phyloP scores from a whole-genome alignment of 2,329 filamentous ascomycete species.

The Aspergillus sp. region DNA sequence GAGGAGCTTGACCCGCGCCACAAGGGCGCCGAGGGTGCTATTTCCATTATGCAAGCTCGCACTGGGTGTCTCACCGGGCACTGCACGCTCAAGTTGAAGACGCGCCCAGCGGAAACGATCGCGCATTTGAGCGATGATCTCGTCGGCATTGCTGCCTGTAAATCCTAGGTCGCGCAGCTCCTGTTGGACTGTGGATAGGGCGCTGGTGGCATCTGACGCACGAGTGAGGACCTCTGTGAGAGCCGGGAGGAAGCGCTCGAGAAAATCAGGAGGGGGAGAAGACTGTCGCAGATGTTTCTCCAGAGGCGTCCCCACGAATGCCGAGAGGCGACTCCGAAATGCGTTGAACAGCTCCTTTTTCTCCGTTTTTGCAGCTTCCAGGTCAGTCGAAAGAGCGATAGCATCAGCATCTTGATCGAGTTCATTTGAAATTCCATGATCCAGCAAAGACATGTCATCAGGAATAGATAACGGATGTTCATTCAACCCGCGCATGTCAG shows the following conservation, averaged over 20 bases:
- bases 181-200: constrained; percentile 33
- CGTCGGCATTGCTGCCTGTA: constrained; percentile 24
- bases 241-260: constrained; percentile 35
- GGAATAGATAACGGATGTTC: constrained; percentile 9
- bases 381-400: constrained; percentile 30
- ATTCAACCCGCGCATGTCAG: constrained; percentile 23
- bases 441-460: constrained; percentile 18
- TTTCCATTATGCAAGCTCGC: constrained; percentile 37
- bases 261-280: constrained; percentile 37
- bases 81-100: constrained; percentile 40
- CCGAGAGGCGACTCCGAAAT: constrained; percentile 31
- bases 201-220: constrained; percentile 37
- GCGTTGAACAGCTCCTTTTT: constrained; percentile 40
- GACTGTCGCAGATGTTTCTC: constrained; percentile 22
- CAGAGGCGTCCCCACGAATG: constrained; percentile 20
- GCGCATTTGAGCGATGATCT: constrained; percentile 37
- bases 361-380: constrained; percentile 39
- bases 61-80: constrained; percentile 44
- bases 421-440: constrained; percentile 3
- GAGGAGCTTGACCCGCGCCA: constrained; percentile 36
- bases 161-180: constrained; percentile 42
- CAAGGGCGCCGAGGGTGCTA: constrained; percentile 39
- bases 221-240: constrained; percentile 34
- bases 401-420: constrained; percentile 24
- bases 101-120: constrained; percentile 42